phyloP scores from a whole-genome alignment of 208 protist species.

The Zelonia costaricensis region DNA sequence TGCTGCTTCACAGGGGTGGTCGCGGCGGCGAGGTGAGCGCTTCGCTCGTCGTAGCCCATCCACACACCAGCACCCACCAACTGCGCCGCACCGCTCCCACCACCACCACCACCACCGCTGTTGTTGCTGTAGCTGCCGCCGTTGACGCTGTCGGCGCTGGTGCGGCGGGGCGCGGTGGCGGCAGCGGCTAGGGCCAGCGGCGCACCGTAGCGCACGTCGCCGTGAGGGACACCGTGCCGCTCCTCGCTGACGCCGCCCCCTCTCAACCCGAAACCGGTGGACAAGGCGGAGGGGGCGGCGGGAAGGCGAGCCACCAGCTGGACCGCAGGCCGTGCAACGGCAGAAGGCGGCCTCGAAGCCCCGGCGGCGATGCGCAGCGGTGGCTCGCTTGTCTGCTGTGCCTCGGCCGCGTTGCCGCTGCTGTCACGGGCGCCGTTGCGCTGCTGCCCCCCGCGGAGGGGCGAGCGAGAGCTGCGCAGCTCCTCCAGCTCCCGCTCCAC shows the following conservation, averaged over 20 bases:
- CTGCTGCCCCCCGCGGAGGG: not conserved
- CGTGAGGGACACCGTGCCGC: too few species aligned
- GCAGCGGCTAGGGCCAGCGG: too few species aligned
- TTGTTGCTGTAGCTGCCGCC: conserved; percentile 2
- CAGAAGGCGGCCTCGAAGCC: too few species aligned
- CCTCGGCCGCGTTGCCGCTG: too few species aligned
- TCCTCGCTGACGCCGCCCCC: too few species aligned
- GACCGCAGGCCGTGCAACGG: too few species aligned
- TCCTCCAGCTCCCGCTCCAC: conserved; percentile 39
- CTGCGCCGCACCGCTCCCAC: not conserved
- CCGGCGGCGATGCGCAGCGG: not conserved
- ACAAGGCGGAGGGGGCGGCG: too few species aligned
- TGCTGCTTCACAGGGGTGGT: not conserved
- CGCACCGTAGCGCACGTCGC: too few species aligned
- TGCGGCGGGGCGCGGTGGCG: not conserved
- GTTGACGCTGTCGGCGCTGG: not conserved
- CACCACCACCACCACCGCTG: not conserved
- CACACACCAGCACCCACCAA: conserved; percentile 16
- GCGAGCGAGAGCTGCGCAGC: conserved; percentile 6
- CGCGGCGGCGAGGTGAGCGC: conserved; percentile 2
- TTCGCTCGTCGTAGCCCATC: conserved; percentile 26
- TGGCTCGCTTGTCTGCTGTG: not conserved
- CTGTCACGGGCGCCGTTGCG: not conserved
- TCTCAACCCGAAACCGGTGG: too few species aligned
- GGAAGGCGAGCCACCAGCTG: too few species aligned